These are phyloP conservation scores for Coniochaeta pulveracea DNA, from an alignment of 2,329 filamentous ascomycete genomes.

Conservation along the genomic window DNA sequence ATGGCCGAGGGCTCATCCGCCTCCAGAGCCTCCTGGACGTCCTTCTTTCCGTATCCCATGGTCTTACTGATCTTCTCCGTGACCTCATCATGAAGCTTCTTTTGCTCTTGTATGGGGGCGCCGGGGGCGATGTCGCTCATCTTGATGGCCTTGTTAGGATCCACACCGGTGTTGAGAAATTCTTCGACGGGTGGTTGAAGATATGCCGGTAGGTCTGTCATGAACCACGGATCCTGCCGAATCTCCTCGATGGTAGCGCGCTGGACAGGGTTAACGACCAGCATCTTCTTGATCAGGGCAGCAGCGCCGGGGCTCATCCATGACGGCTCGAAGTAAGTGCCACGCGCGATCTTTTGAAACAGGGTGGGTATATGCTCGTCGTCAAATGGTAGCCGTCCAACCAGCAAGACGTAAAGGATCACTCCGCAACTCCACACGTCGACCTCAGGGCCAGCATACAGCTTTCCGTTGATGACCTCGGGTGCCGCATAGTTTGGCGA, in stretches of 20 bases:
- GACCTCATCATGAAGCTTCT: conserved; percentile 84
- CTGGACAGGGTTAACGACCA: conserved; percentile 90
- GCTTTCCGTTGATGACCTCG: conserved; percentile 93
- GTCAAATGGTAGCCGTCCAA: conserved; percentile 83
- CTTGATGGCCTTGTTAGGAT: conserved; percentile 84
- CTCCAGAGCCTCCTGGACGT: conserved; percentile 88
- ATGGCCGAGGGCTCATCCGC: conserved; percentile 93
- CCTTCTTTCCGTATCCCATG: conserved; percentile 92
- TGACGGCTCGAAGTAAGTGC: conserved; percentile 82
- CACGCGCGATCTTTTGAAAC: conserved; percentile 95
- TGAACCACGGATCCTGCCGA: conserved; percentile 87
- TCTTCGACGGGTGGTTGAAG: conserved; percentile 81
- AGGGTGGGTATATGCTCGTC: conserved; percentile 96
- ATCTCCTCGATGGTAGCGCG: conserved; percentile 92
- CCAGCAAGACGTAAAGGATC: conserved; percentile 74
- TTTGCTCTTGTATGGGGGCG: conserved; percentile 67
- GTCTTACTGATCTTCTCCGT: conserved; percentile 94
- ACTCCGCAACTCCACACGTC: conserved; percentile 97
- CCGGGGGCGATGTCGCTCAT: conserved; percentile 71
- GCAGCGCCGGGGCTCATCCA: conserved; percentile 83
- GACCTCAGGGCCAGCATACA: conserved; percentile 94
- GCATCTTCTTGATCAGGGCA: conserved; percentile 78
- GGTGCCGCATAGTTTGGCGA: conserved; percentile 97
- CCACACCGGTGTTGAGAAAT: conserved; percentile 86
- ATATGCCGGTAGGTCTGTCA: conserved; percentile 75